Conservation (phyloP, 306 rosid genomes). For the Acacia confusa region DNA sequence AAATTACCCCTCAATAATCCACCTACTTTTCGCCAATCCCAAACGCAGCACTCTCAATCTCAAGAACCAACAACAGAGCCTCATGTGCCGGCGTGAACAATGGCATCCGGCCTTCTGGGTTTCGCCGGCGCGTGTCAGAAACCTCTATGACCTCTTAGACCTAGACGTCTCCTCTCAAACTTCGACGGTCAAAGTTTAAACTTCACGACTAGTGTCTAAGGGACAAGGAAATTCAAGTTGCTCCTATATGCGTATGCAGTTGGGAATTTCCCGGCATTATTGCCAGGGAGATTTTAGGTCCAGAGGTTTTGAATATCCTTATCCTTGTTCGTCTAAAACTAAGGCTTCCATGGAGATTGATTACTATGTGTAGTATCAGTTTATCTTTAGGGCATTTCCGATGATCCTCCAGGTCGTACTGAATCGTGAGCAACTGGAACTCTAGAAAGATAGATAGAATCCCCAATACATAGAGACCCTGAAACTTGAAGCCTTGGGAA, state of each 20-base stretch:
- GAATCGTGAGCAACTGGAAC: conserved; percentile 26
- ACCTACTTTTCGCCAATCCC: conserved; percentile 62
- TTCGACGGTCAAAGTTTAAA: too few species aligned
- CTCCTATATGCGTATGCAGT: conserved; percentile 10
- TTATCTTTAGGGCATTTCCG: conserved; percentile 1
- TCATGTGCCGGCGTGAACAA: conserved; percentile 96
- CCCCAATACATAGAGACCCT: background rate
- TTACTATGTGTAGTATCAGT: background rate
- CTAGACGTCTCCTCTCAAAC: too few species aligned
- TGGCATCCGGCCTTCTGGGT: conserved; percentile 93
- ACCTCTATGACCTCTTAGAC: conserved; percentile 84
- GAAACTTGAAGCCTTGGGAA: background rate
- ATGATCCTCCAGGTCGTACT: conserved; percentile 27
- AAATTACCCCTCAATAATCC: conserved; percentile 44
- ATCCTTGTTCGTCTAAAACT: conserved; percentile 10
- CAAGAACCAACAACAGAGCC: conserved; percentile 80
- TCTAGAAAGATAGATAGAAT: conserved; percentile 33
- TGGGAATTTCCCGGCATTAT: conserved; percentile 29
- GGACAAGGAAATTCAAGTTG: background rate
- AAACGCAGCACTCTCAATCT: conserved; percentile 68
- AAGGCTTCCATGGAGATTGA: conserved; percentile 10
- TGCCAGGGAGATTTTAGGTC: conserved; percentile 23
- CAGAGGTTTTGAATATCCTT: conserved; percentile 8
- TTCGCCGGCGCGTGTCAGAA: conserved; percentile 91
- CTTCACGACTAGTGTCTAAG: background rate